Percentiles rank a stretch among this genome's conserved stretches.
Conservation (phyloP, 306 rosid genomes). For the Canavalia gladiata region DNA sequence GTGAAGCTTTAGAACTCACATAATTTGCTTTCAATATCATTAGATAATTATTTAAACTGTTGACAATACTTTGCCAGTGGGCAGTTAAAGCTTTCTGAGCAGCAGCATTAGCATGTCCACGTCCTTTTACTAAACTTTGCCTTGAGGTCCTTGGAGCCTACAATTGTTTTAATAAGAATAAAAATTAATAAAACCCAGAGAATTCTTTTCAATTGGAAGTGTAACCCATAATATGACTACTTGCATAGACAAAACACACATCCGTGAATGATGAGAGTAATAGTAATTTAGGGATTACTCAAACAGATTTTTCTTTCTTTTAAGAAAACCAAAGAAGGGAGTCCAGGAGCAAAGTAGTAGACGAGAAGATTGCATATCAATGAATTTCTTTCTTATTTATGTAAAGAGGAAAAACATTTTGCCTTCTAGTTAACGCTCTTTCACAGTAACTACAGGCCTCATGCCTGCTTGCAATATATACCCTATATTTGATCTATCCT, state of each 20-base stretch:
- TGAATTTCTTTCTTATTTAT: constrained; percentile 1
- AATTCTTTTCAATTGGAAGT: neutral
- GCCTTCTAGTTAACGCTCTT: constrained; percentile 21
- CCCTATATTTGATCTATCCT: neutral
- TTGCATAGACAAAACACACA: too few species aligned
- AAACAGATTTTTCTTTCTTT: too few species aligned
- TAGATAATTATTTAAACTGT: constrained; percentile 78
- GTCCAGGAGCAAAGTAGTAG: neutral
- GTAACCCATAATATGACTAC: too few species aligned
- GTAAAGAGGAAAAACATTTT: neutral
- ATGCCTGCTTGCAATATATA: constrained; percentile 20
- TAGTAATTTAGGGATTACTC: constrained; percentile 14
- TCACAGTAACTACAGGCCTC: constrained; percentile 20
- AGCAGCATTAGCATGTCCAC: constrained; percentile 92
- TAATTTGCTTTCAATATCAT: constrained; percentile 94
- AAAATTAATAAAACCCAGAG: constrained; percentile 26
- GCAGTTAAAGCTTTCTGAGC: constrained; percentile 98
- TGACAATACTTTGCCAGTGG: constrained; percentile 99
- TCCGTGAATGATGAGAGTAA: neutral
- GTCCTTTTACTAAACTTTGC: constrained; percentile 93
- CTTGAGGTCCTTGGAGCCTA: constrained; percentile 99
- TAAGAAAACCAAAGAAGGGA: too few species aligned
- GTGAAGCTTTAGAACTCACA: constrained; percentile 63
- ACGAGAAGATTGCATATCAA: neutral
- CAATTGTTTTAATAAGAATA: constrained; percentile 41